Percentiles rank a stretch among this genome's conserved stretches.
Conservation (phyloP, 2,329 filamentous ascomycete genomes). For the Phyllosticta citribraziliensis region DNA sequence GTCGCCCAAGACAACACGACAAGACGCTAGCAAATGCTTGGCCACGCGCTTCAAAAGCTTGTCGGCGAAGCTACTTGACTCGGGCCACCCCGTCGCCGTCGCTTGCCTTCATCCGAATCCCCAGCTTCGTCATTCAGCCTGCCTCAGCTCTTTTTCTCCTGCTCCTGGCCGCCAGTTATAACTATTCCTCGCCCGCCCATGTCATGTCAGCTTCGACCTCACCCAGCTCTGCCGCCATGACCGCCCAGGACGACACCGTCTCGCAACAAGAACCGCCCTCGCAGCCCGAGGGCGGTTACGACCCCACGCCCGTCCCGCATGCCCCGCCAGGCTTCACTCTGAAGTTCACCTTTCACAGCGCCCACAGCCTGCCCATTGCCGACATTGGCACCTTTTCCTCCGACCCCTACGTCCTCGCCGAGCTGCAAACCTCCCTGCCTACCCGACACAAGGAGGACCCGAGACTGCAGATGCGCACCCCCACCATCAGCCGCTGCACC, state of each 20-base stretch:
- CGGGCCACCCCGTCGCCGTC: not conserved
- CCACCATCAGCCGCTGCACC: constrained; percentile 60
- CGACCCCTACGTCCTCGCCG: constrained; percentile 73
- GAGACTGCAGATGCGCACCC: constrained; percentile 61
- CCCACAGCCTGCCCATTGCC: constrained; percentile 69
- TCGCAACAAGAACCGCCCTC: not conserved
- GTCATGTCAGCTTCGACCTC: not conserved
- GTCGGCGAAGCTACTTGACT: not conserved
- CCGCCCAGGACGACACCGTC: not conserved
- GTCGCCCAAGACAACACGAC: not conserved
- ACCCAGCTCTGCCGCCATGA: not conserved
- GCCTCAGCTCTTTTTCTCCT: not conserved
- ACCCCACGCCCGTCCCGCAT: constrained; percentile 65
- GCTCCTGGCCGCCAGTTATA: not conserved
- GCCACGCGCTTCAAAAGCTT: not conserved
- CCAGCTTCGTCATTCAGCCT: not conserved
- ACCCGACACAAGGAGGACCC: constrained; percentile 81
- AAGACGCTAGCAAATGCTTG: not conserved
- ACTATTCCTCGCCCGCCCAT: not conserved
- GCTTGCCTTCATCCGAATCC: not conserved
- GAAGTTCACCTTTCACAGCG: constrained; percentile 74
- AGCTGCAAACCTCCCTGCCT: constrained; percentile 60
- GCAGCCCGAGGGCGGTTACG: constrained; percentile 65
- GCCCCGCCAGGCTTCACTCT: constrained; percentile 73
- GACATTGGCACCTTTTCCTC: constrained; percentile 70